Percentiles rank a stretch among this genome's conserved stretches.
Conservation (phyloP, 164 flowering plant species). For the Amborella trichopoda region DNA sequence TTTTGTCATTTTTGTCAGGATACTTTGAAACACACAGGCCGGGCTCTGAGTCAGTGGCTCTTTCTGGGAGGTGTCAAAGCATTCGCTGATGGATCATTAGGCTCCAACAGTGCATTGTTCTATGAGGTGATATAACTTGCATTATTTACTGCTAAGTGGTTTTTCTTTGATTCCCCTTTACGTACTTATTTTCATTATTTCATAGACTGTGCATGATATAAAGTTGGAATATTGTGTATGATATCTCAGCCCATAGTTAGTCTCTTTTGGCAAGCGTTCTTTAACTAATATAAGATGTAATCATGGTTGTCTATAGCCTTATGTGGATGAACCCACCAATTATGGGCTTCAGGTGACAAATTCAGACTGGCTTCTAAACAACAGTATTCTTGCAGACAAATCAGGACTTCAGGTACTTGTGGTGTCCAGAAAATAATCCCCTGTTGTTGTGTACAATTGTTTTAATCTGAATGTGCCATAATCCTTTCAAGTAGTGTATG, state of each 20-base stretch:
- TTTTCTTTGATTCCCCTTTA: not conserved
- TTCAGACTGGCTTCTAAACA: constrained; percentile 42
- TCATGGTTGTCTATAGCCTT: constrained; percentile 37
- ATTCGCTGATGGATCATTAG: constrained; percentile 93
- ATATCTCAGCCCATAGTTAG: not conserved
- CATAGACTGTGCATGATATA: no score
- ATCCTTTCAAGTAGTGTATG: no score
- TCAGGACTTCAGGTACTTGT: constrained; percentile 76
- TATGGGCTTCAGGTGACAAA: constrained; percentile 67
- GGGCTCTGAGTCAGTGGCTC: constrained; percentile 52
- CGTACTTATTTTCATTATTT: not conserved
- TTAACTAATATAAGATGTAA: not conserved
- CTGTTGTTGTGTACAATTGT: no score
- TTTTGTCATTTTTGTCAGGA: constrained; percentile 49
- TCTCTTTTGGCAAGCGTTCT: not conserved
- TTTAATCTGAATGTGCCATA: no score
- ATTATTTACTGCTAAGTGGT: not conserved
- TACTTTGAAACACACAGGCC: constrained; percentile 36
- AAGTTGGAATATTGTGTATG: no score
- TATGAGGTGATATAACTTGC: constrained; percentile 42
- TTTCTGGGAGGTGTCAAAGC: constrained; percentile 90
- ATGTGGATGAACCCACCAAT: constrained; percentile 62
- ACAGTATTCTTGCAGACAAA: constrained; percentile 55
- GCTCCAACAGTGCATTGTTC: constrained; percentile 85
- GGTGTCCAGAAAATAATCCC: no score